Evolutionary conservation across 2,329 filamentous ascomycete species (phyloP).

Genomic region (Aschersonia sp.): DNA sequence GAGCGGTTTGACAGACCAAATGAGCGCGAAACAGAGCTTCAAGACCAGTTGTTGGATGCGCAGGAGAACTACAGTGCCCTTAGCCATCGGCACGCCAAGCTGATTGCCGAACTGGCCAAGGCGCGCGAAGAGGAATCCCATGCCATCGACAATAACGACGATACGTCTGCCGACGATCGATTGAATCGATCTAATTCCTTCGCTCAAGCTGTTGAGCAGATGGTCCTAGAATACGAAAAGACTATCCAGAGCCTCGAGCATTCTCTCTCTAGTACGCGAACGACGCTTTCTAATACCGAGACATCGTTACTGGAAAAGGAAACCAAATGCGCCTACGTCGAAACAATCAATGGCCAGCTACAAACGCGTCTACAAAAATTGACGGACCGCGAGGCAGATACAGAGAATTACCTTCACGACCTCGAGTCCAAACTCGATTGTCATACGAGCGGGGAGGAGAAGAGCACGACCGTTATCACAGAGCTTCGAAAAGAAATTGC

Average conservation of each 20-base stretch:
- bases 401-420: slow-evolving; percentile 84
- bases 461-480: slow-evolving; percentile 69
- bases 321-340: slow-evolving; percentile 81
- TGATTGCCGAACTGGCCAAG: slow-evolving; percentile 86
- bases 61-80: slow-evolving; percentile 92
- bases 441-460: slow-evolving; percentile 82
- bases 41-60: slow-evolving; percentile 81
- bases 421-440: slow-evolving; percentile 83
- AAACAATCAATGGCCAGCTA: slow-evolving; percentile 82
- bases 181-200: slow-evolving; percentile 93
- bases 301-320: slow-evolving; percentile 83
- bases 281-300: slow-evolving; percentile 71
- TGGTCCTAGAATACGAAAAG: slow-evolving; percentile 96
- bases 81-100: slow-evolving; percentile 83
- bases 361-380: slow-evolving; percentile 85
- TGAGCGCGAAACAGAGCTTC: slow-evolving; percentile 76
- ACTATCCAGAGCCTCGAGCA: slow-evolving; percentile 90
- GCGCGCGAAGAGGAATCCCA: slow-evolving; percentile 56
- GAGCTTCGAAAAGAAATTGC: slow-evolving; percentile 87
- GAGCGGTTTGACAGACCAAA: slow-evolving; percentile 67
- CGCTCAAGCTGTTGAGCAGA: slow-evolving; percentile 86
- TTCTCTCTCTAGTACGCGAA: slow-evolving; percentile 76
- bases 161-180: slow-evolving; percentile 61
- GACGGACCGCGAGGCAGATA: slow-evolving; percentile 79
- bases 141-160: slow-evolving; percentile 40